Base-by-base conservation (phyloP, 225 moss, liverwort and hornwort genomes). In the Rhytidiadelphus loreus region DNA sequence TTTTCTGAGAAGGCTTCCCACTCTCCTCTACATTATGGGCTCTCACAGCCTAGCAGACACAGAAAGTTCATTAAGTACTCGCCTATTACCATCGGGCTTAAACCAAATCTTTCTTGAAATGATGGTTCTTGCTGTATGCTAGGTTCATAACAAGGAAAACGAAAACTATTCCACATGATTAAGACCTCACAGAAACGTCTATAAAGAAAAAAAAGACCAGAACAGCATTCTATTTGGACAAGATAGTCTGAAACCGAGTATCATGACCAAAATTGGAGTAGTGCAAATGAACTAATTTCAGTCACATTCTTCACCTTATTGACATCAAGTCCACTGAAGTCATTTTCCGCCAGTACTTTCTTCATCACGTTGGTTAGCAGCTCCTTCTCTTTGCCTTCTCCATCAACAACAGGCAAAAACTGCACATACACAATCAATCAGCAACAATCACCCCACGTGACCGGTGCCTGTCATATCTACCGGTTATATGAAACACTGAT, bases 361-460 rank as follows among this genome's bases (percentile, higher is more conserved):
- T 90, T 96, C 78, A 97, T 93, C 85, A 99, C 94, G 65, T 92
- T 94, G 75, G 91, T 92, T 63, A 99, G 88, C 61, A 95, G 93
- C 89, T 96, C 94, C 88, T 95, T 99, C 83, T 99, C 97, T 61
- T 96, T 93, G 58, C 96, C 95, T 92, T 96, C 95, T 60, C 95
- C 95, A 85, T 95, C 97, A 61, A 97, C 93, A 48, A 97, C 99
- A 39, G 97, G 97, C 81, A 99, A 94, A 92, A 97, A 99, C 99
- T 98, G 96, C 91, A 85, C 50, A 74, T 58, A 77, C 53, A 75
- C 23, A 77, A 87, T 59, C 80, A 85, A 80, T 83, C 68, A 88
- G 77, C 56, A 55, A 65, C 77, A 84, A 83, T 74, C 62, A 35
- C 56, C 70, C 86, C 61, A 85, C 8, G 32, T 53, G 44, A 65